These are phyloP conservation scores for Dioscorea alata DNA, from an alignment of 106 monocot species.

Conservation along the genomic window DNA sequence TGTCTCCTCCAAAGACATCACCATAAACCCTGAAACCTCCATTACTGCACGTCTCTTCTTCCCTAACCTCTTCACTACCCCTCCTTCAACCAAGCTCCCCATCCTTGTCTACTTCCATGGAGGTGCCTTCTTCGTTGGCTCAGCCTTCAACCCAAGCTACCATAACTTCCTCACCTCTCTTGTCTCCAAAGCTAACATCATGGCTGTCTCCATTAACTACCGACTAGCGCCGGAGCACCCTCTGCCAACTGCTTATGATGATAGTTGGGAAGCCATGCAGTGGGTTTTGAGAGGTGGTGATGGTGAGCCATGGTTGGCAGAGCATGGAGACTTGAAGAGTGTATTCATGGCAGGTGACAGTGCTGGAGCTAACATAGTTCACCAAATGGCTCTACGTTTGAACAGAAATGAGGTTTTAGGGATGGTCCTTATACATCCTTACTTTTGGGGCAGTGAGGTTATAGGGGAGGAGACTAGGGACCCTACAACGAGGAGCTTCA, in stretches of 20 bases:
- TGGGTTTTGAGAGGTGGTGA: slow-evolving; percentile 34
- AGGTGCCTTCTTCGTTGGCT: slow-evolving; percentile 15
- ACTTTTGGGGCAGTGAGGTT: slow-evolving; percentile 47
- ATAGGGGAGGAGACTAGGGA: slow-evolving; percentile 33
- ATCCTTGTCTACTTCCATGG: slow-evolving; percentile 27
- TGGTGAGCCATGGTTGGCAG: slow-evolving; percentile 38
- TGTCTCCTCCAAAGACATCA: slow-evolving; percentile 10
- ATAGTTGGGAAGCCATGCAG: slow-evolving; percentile 20
- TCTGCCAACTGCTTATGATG: slow-evolving; percentile 10
- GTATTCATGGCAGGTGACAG: slow-evolving; percentile 53
- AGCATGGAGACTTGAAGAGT: slow-evolving; percentile 27
- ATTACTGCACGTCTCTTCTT: slow-evolving; percentile 5
- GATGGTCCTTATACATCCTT: slow-evolving; percentile 42
- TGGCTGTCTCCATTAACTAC: slow-evolving; percentile 23
- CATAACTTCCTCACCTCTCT: slow-evolving; percentile 15
- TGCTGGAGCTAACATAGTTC: slow-evolving; percentile 48
- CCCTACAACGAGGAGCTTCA: slow-evolving; percentile 2
- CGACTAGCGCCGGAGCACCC: slow-evolving; percentile 25
- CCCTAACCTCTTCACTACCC: neutral
- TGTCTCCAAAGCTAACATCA: neutral
- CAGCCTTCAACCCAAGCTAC: slow-evolving; percentile 4
- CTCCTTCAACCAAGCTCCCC: slow-evolving; percentile 17
- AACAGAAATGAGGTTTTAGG: slow-evolving; percentile 24
- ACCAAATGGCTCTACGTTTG: slow-evolving; percentile 37
- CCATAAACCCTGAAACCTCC: neutral